Base-by-base conservation (phyloP, 371 early-diverging fungal species). In the Syncephalastrum racemosum region DNA sequence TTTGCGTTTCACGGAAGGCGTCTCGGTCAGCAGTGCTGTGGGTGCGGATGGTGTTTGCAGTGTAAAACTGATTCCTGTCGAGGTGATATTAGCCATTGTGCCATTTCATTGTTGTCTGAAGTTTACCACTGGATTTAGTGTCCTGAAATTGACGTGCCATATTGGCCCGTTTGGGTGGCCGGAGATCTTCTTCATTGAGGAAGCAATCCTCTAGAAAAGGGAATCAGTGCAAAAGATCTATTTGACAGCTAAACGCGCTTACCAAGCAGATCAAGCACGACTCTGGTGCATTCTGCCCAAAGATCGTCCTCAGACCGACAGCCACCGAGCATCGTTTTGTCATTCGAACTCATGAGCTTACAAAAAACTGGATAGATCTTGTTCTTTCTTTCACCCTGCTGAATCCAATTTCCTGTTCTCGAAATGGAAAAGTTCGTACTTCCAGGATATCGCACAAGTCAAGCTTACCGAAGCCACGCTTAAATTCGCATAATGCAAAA, bases 241-340 rank as follows among this genome's bases (percentile, higher is more conserved):
- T 19, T 14, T 41, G 22, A 15, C 56, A n/a, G 40, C 10, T 7
- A 8, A 45, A 20, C 3, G 4, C 15, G 24, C 24, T 1, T 66
- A 74, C 78, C 78, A 46, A 77, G 22, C 18, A 77, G 59, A 15
- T 66, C 63, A n/a, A 77, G 56, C 8, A 77, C 62, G 15, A 72
- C 53, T 40, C 61, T 67, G 10, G 64, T 54, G 50, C 78, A 74
- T 23, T 60, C 59, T 19, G 63, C 59, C 78, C 78, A 77, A 25
- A 68, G 55, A 22, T 69, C 64, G 15, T 64, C 64, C 39, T 74
- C 73, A 31, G 67, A 54, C n/a, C 54, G 52, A 13, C 64, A 18
- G 18, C 64, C 60, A 43, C 58, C 58, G 43, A 68, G 60, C 69
- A 73, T 62, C 25, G 54, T 36, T 24, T 46, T 59, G 19, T 56